Base-by-base conservation (phyloP, 2,329 filamentous ascomycete species). In the Fusarium clavum region DNA sequence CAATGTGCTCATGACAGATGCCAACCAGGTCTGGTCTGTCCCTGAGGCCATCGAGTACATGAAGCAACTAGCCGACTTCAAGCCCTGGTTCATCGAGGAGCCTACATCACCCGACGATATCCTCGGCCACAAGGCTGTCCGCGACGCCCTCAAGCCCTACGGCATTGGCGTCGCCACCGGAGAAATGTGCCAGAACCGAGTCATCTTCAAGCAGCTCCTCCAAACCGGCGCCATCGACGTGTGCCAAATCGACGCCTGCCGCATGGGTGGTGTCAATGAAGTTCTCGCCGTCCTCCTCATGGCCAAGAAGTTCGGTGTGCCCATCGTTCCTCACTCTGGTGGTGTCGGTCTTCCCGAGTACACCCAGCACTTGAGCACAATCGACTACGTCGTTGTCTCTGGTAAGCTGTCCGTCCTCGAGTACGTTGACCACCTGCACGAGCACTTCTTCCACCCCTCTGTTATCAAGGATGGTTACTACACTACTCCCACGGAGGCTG, bases 61-160 rank as follows among this genome's bases (percentile, higher is more conserved):
- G 93, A 87, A 90, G 77, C 81, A 93, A 77, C 89, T 97, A 48
- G 88, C 88, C 60, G 90, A 94, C 74, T 97, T 94, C 84, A 92
- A 92, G 84, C 92, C 92, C 29, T 96, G 93, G 92, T 97, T 97
- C 83, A 97, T 97, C 77, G 94, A 97, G 83, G 94, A 97, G 85
- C 94, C 94, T 4, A 97, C 94, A 16, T 93, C 90, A 24, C 94
- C 94, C 14, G 94, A 97, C 77, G 94, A 97, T 79, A 90, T 97
- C 62, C 89, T 96, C 58, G 94, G 94, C 62, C 94, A 97, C 86
- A 93, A 92, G 77, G 91, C 92, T 6, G 90, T 97, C 75, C 90
- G 92, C 54, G 91, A 95, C 67, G 94, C 94, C 6, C 89, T 97
- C 13, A 86, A 87, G 74, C 90, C 92, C 0, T 84, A 89, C 77